Conservation (phyloP, 2,329 filamentous ascomycete genomes). For the Fusarium sp. region DNA sequence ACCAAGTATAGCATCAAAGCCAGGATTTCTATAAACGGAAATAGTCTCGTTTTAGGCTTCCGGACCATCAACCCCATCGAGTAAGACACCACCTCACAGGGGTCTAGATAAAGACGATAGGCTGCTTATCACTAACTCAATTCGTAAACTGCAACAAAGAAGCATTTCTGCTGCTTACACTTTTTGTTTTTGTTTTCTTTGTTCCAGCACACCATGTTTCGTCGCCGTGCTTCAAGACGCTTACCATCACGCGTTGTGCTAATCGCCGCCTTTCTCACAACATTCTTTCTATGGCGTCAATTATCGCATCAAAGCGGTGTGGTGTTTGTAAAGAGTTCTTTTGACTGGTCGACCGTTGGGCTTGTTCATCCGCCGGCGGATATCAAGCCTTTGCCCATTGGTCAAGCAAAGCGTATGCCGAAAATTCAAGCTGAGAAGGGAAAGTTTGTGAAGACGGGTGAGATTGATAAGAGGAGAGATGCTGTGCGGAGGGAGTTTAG, state of each 20-base stretch:
- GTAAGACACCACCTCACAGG: background rate
- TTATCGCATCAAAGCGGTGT: constrained; percentile 16
- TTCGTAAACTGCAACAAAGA: constrained; percentile 5
- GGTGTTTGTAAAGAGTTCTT: constrained; percentile 41
- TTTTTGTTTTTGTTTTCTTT: constrained; percentile 2
- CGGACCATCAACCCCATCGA: background rate
- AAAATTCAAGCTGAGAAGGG: constrained; percentile 47
- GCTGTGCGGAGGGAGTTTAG: constrained; percentile 57
- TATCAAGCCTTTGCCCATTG: constrained; percentile 48
- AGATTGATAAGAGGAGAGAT: constrained; percentile 48
- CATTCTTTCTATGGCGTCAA: background rate
- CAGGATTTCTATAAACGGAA: background rate
- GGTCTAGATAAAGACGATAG: background rate
- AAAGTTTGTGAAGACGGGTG: constrained; percentile 34
- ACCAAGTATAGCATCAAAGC: background rate
- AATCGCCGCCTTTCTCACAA: background rate
- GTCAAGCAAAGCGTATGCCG: constrained; percentile 45
- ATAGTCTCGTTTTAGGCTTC: background rate
- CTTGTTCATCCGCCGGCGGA: constrained; percentile 48
- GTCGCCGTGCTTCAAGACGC: background rate
- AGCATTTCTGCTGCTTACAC: background rate
- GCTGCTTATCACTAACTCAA: background rate
- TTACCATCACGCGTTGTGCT: background rate
- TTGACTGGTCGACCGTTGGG: constrained; percentile 48
- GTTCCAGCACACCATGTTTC: constrained; percentile 1